Percentiles rank a stretch among this genome's conserved stretches.
Evolutionary conservation across 2,329 filamentous ascomycete species (phyloP).

Genomic region (Xylogone sp.): DNA sequence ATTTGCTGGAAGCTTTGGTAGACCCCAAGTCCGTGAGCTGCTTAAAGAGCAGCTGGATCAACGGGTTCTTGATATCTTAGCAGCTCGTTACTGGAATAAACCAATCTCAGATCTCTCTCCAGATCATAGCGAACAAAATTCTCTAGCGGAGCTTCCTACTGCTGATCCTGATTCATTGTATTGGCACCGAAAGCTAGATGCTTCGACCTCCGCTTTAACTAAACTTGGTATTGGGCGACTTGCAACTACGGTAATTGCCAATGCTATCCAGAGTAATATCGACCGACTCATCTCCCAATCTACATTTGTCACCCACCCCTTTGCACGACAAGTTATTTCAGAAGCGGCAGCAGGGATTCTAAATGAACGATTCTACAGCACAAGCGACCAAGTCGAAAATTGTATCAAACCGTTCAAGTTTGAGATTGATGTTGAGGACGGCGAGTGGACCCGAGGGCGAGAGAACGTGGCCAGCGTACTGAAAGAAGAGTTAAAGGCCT

Average conservation of each 20-base stretch:
- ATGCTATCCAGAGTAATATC: slow-evolving; percentile 80
- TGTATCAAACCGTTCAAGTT: slow-evolving; percentile 99
- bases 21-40: slow-evolving; percentile 82
- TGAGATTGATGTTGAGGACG: slow-evolving; percentile 89
- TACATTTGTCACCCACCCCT: slow-evolving; percentile 86
- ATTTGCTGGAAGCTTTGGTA: slow-evolving; percentile 85
- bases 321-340: slow-evolving; percentile 86
- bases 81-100: slow-evolving; percentile 95
- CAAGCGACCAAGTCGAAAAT: slow-evolving; percentile 96
- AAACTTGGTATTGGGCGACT: slow-evolving; percentile 91
- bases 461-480: slow-evolving; percentile 78
- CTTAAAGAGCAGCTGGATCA: slow-evolving; percentile 93
- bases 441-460: slow-evolving; percentile 81
- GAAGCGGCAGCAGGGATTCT: slow-evolving; percentile 87
- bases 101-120: slow-evolving; percentile 79
- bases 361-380: slow-evolving; percentile 93
- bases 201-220: slow-evolving; percentile 83
- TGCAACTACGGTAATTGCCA: slow-evolving; percentile 86
- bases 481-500: slow-evolving; percentile 83
- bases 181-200: slow-evolving; percentile 93
- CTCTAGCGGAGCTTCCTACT: slow-evolving; percentile 74
- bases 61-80: slow-evolving; percentile 86
- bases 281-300: slow-evolving; percentile 75
- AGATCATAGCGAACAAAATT: slow-evolving; percentile 64
- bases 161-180: slow-evolving; percentile 81